Evolutionary conservation across 495 filamentous ascomycete genomes (phyloP).

Genomic region (Friedmanniomyces simplex): DNA sequence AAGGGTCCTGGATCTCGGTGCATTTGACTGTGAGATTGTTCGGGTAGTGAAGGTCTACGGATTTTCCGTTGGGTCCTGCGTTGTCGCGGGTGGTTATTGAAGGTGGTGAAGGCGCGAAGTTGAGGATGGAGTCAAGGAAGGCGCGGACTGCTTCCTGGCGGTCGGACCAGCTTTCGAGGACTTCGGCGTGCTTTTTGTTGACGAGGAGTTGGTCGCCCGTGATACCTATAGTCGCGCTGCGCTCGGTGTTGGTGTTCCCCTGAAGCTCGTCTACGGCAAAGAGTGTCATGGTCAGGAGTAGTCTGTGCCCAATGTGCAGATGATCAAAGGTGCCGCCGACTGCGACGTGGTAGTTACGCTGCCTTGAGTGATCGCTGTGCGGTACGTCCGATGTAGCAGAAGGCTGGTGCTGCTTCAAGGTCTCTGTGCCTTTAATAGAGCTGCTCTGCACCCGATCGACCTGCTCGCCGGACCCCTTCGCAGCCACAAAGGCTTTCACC

Average conservation of each 20-base stretch:
- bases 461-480: conserved; percentile 4
- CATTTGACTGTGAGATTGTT: conserved; percentile 51
- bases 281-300: conserved; percentile 76
- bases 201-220: conserved; percentile 74
- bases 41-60: conserved; percentile 38
- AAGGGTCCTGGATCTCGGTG: conserved; percentile 78
- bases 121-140: conserved; percentile 64
- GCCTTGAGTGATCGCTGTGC: neutral
- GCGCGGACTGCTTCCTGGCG: conserved; percentile 55
- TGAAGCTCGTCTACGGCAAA: conserved; percentile 47
- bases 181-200: conserved; percentile 79
- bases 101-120: conserved; percentile 36
- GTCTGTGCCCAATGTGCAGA: conserved; percentile 90
- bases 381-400: neutral
- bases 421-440: neutral
- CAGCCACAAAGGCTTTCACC: conserved; percentile 26
- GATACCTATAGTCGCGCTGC: conserved; percentile 68
- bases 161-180: conserved; percentile 64
- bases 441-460: conserved; percentile 1
- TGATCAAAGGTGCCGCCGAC: conserved; percentile 96
- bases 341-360: conserved; percentile 49
- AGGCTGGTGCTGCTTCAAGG: neutral
- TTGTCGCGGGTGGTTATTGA: conserved; percentile 22
- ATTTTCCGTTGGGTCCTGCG: conserved; percentile 42
- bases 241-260: conserved; percentile 34